Conservation (phyloP, 2,329 filamentous ascomycete species). For the Daldinia sp. region DNA sequence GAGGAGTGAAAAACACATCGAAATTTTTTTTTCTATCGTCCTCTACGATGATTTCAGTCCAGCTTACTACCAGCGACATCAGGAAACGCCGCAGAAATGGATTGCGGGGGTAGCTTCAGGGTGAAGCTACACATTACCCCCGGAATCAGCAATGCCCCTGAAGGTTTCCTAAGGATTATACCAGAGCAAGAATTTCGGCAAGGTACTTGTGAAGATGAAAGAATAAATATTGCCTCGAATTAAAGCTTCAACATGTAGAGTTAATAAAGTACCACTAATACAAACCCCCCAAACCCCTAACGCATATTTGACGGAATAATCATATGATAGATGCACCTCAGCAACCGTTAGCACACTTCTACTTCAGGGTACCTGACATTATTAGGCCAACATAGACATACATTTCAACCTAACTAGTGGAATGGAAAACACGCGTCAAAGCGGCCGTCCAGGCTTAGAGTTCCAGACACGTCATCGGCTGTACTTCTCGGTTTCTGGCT, state of each 20-base stretch:
- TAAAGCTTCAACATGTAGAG: too few species aligned
- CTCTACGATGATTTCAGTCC: constrained; percentile 61
- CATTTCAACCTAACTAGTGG: background rate
- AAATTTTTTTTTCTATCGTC: constrained; percentile 65
- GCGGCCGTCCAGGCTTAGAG: background rate
- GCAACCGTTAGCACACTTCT: too few species aligned
- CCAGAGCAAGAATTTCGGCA: constrained; percentile 72
- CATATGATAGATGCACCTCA: background rate
- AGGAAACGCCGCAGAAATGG: constrained; percentile 69
- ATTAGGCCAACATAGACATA: background rate
- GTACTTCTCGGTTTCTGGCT: background rate
- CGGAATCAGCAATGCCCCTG: constrained; percentile 65
- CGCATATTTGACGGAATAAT: too few species aligned
- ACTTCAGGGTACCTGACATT: too few species aligned
- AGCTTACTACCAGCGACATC: constrained; percentile 58
- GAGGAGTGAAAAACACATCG: constrained; percentile 44
- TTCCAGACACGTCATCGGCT: background rate
- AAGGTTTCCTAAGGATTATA: constrained; percentile 71
- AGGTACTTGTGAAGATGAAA: constrained; percentile 63
- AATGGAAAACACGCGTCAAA: background rate
- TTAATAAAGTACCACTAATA: too few species aligned
- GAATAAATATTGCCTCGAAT: background rate
- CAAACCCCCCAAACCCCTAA: too few species aligned
- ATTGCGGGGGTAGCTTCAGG: constrained; percentile 72
- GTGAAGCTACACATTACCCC: constrained; percentile 52